Evolutionary conservation across 1,284 basidiomycete genomes (phyloP), one percentile per base, ranked within the genome.

Genomic region (Albatrellus sp.): DNA sequence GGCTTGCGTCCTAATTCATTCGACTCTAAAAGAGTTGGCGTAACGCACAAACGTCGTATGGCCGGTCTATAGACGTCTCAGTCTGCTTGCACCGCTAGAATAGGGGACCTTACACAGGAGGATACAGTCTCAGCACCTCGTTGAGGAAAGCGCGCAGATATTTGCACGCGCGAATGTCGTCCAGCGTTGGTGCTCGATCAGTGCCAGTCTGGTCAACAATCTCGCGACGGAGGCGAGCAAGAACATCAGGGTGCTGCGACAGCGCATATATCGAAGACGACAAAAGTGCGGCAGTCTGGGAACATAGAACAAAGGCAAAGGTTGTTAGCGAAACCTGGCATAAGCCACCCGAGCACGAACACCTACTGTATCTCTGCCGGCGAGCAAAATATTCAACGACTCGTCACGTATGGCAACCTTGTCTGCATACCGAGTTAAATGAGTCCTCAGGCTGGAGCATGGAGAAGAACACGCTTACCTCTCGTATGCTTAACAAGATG

Each of bases 351-450:
- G n/a, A n/a, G n/a, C n/a, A n/a, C n/a, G n/a, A n/a, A n/a, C n/a
- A n/a, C n/a, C n/a, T n/a, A 66, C 67, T 1, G 68, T 69, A 36
- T 68, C 66, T n/a, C 60, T 55, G 5, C 66, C 64, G 24, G 68
- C 67, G 19, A 68, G 56, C 54, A 65, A 40, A 40, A 65, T 66
- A 46, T 67, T 71, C 17, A 69, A 34, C 0, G 51, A 55, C 48
- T 69, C 67, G 40, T 69, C 67, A 36, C 24, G 24, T 7, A n/a
- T n/a, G n/a, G n/a, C n/a, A n/a, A n/a, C n/a, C n/a, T n/a, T n/a
- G n/a, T n/a, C n/a, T n/a, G n/a, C n/a, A n/a, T n/a, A n/a, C n/a
- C n/a, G n/a, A 24, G 24, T 7, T 4, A 24, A 24, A 24, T 24
- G 7, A 7, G 24, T 4, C 7, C 24, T 24, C 24, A 24, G 24